These are phyloP conservation scores for Pontederia crassipes DNA, from an alignment of 176 grass and related monocot genomes.

Conservation along the genomic window DNA sequence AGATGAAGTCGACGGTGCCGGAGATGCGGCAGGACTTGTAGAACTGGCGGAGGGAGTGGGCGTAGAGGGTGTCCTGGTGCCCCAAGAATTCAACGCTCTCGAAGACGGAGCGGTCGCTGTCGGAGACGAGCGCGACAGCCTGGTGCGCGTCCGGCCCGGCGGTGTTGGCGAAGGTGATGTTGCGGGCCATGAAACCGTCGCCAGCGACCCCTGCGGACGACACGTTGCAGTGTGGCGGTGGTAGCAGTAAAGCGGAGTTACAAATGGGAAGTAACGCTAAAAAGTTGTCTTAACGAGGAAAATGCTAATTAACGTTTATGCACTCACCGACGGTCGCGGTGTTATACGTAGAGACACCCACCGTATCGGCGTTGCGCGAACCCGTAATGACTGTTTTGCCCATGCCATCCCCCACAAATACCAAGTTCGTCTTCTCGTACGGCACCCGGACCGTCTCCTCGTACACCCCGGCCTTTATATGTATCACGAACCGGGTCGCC, in stretches of 20 bases:
- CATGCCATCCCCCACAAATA: conserved; percentile 72
- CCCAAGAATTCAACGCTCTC: conserved; percentile 69
- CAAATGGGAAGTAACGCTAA: neutral
- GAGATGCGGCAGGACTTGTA: conserved; percentile 77
- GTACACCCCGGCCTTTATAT: conserved; percentile 72
- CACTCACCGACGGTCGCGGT: conserved; percentile 79
- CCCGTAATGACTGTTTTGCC: conserved; percentile 71
- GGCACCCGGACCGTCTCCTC: conserved; percentile 63
- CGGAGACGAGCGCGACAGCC: conserved; percentile 79
- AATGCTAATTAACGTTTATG: neutral
- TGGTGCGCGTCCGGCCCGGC: conserved; percentile 90
- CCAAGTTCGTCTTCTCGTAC: conserved; percentile 73
- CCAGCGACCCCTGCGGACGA: conserved; percentile 39
- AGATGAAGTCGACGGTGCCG: conserved; percentile 96
- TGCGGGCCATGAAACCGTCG: conserved; percentile 79
- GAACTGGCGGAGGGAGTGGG: conserved; percentile 66
- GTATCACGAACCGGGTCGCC: conserved; percentile 35
- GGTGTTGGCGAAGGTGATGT: conserved; percentile 88
- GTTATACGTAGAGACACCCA: conserved; percentile 80
- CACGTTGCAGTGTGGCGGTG: neutral
- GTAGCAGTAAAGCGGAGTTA: neutral
- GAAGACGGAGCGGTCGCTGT: conserved; percentile 65
- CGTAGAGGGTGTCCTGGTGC: conserved; percentile 96
- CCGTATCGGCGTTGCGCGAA: conserved; percentile 52
- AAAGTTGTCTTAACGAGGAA: neutral